phyloP scores from a whole-genome alignment of 2,329 filamentous ascomycete genomes.

The Nannizzia gypsea region DNA sequence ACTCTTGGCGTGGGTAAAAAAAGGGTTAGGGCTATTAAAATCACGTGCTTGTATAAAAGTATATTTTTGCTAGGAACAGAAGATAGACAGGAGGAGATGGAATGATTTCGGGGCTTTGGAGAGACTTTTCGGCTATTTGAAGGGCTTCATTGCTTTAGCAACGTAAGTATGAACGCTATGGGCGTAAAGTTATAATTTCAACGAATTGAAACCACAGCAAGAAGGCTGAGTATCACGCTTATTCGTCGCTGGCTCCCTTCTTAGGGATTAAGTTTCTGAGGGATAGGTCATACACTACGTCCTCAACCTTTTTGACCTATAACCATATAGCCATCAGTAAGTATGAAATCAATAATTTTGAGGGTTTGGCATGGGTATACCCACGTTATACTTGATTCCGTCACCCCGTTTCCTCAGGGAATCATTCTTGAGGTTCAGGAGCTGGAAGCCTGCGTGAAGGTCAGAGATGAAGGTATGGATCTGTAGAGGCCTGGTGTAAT shows the following conservation, averaged over 20 bases:
- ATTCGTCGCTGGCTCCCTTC: constrained; percentile 7
- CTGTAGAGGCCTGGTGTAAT: constrained; percentile 71
- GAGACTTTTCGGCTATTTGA: too few species aligned
- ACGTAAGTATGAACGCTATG: too few species aligned
- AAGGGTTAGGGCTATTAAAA: constrained; percentile 5
- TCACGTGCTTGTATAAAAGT: background rate
- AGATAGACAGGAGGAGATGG: background rate
- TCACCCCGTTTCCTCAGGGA: constrained; percentile 76
- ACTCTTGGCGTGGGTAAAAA: constrained; percentile 6
- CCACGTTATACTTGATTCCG: constrained; percentile 77
- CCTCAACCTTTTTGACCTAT: constrained; percentile 88
- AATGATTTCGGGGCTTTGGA: background rate
- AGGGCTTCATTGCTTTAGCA: too few species aligned
- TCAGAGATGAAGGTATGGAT: constrained; percentile 93
- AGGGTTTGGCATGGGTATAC: constrained; percentile 13
- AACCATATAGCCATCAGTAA: constrained; percentile 1
- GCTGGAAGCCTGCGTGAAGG: constrained; percentile 87
- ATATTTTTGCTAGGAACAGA: background rate
- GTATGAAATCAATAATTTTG: background rate
- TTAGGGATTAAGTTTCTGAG: constrained; percentile 67
- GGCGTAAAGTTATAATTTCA: too few species aligned
- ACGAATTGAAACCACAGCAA: background rate
- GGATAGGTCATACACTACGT: constrained; percentile 91
- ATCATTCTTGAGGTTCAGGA: constrained; percentile 96
- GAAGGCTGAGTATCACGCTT: background rate